Conservation (phyloP, 306 rosid species). For the Pterocarpus macrocarpus region DNA sequence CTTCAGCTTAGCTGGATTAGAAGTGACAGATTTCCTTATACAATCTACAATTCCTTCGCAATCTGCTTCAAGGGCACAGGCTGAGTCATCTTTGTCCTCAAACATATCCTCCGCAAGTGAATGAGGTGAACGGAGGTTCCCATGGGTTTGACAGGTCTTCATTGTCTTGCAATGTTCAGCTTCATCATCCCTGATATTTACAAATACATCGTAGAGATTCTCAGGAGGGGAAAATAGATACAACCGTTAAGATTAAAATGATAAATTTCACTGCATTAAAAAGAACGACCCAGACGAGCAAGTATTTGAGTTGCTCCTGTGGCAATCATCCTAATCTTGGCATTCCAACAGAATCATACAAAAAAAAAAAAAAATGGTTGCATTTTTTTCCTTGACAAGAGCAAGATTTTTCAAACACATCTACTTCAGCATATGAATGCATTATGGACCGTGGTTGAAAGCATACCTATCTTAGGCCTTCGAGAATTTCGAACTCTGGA, state of each 20-base stretch:
- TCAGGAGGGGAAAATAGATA: constrained; percentile 49
- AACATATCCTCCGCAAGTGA: constrained; percentile 57
- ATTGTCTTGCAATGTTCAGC: constrained; percentile 98
- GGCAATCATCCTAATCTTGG: no score
- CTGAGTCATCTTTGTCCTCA: constrained; percentile 50
- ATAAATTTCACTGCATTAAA: not conserved
- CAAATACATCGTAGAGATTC: constrained; percentile 84
- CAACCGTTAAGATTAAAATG: no score
- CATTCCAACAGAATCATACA: no score
- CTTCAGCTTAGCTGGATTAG: constrained; percentile 58
- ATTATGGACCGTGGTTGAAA: constrained; percentile 37
- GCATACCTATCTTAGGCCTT: constrained; percentile 88
- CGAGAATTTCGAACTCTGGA: constrained; percentile 85
- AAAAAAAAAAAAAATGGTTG: no score
- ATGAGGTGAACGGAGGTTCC: constrained; percentile 95
- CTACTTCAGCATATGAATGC: constrained; percentile 26
- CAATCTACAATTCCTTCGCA: constrained; percentile 93
- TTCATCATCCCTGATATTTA: constrained; percentile 94
- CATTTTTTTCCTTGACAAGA: no score
- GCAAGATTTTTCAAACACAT: not conserved
- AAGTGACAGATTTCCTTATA: constrained; percentile 72
- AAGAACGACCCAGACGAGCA: not conserved
- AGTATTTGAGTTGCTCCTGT: not conserved
- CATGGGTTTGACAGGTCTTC: constrained; percentile 94
- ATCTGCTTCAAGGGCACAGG: constrained; percentile 51